Percentiles rank a stretch among this genome's conserved stretches.
phyloP scores from a whole-genome alignment of 441 rosid species.

The Populus hybrid region DNA sequence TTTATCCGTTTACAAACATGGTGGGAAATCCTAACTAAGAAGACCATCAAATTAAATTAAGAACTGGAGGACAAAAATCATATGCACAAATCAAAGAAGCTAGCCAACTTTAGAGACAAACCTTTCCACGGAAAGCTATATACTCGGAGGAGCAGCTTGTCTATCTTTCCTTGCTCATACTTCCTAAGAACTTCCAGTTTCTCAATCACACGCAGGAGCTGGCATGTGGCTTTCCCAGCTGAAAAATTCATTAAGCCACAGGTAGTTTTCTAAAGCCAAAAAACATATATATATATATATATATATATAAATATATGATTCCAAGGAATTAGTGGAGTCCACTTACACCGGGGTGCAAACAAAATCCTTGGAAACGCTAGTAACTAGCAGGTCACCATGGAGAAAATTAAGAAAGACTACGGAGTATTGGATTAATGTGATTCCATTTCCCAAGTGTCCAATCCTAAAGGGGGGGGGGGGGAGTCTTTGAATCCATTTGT shows the following conservation, averaged over 20 bases:
- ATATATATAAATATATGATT: too few species aligned
- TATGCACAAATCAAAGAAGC: neutral
- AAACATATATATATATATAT: neutral
- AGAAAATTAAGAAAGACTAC: too few species aligned
- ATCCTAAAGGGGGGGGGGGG: too few species aligned
- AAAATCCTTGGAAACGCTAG: too few species aligned
- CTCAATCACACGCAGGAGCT: slow-evolving; percentile 62
- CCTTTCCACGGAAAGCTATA: slow-evolving; percentile 61
- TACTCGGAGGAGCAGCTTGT: slow-evolving; percentile 53
- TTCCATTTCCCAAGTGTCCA: slow-evolving; percentile 73
- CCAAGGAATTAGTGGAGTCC: neutral
- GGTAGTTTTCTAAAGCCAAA: neutral
- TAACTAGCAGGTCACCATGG: too few species aligned
- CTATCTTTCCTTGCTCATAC: slow-evolving; percentile 54
- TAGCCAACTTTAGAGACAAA: slow-evolving; percentile 9
- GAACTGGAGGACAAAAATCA: neutral
- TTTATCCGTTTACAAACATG: slow-evolving; percentile 39
- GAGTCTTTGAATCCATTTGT: slow-evolving; percentile 67
- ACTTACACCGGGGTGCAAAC: too few species aligned
- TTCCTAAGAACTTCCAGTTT: slow-evolving; percentile 49
- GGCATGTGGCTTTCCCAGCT: slow-evolving; percentile 88
- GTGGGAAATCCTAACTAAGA: neutral
- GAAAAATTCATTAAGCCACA: slow-evolving; percentile 1
- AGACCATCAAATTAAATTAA: neutral
- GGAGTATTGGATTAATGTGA: slow-evolving; percentile 39